Conservation (phyloP, 1,139 yeast species). For the Groenewaldozyma auringiensis region DNA sequence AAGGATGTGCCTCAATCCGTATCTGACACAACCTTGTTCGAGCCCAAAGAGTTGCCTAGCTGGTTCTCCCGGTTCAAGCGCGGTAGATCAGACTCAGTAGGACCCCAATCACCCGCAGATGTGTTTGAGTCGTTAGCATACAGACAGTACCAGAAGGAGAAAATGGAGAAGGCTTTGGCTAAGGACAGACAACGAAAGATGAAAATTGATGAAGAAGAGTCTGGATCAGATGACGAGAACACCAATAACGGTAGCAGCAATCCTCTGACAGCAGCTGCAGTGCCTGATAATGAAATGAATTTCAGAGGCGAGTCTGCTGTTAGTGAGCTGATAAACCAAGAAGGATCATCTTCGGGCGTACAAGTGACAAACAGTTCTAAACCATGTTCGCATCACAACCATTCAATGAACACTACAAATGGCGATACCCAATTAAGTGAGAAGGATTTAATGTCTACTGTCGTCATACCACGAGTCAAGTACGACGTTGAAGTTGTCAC, state of each 20-base stretch:
- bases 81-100: conserved; percentile 35
- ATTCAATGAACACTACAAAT: not conserved
- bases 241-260: not conserved
- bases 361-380: not conserved
- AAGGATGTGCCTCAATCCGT: conserved; percentile 28
- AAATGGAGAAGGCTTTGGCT: too few relatives aligned
- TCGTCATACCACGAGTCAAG: conserved; percentile 41
- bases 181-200: conserved; percentile 7
- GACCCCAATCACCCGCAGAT: conserved; percentile 39
- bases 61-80: conserved; percentile 25
- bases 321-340: not conserved
- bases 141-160: conserved; percentile 24
- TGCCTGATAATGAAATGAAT: conserved; percentile 4
- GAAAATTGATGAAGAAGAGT: not conserved
- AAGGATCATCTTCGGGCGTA: not conserved
- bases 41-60: conserved; percentile 27
- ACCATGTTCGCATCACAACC: not conserved
- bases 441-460: conserved; percentile 24
- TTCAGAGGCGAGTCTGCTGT: conserved; percentile 4
- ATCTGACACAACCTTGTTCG: conserved; percentile 29
- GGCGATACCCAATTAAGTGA: conserved; percentile 16
- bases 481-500: conserved; percentile 72
- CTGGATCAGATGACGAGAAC: not conserved
- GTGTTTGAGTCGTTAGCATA: conserved; percentile 36
- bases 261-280: too few relatives aligned